These are phyloP conservation scores for Cordyceps tenuipes DNA, from an alignment of 2,329 filamentous ascomycete genomes.

Conservation along the genomic window DNA sequence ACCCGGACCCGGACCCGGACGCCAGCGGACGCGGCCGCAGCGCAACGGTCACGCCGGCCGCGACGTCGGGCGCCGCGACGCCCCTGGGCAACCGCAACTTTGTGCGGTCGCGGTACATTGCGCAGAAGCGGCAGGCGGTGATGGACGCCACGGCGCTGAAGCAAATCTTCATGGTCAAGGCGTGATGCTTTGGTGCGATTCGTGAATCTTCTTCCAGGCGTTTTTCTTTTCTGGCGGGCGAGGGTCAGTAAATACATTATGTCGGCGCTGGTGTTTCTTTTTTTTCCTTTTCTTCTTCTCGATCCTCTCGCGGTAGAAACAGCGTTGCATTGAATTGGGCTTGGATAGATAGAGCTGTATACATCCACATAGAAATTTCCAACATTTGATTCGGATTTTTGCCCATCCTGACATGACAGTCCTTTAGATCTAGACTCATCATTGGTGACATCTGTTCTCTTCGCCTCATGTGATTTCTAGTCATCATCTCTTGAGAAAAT, in stretches of 20 bases:
- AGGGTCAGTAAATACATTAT: neutral
- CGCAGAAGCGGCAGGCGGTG: slow-evolving; percentile 76
- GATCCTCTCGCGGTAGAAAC: neutral
- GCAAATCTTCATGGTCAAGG: slow-evolving; percentile 71
- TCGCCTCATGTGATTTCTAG: neutral
- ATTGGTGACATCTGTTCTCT: neutral
- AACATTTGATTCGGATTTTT: too few species aligned
- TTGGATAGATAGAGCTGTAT: too few species aligned
- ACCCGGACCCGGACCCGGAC: slow-evolving; percentile 16
- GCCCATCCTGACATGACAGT: too few species aligned
- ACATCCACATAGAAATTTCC: too few species aligned
- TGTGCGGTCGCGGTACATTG: slow-evolving; percentile 74
- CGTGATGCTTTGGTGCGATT: slow-evolving; percentile 15
- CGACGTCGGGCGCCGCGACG: slow-evolving; percentile 35
- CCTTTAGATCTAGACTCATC: neutral
- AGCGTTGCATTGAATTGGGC: neutral
- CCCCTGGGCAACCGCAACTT: slow-evolving; percentile 56
- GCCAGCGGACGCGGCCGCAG: slow-evolving; percentile 16
- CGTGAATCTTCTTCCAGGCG: neutral
- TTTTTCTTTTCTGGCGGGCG: neutral
- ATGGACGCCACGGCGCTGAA: slow-evolving; percentile 76
- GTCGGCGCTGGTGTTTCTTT: slow-evolving; percentile 3
- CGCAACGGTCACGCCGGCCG: slow-evolving; percentile 27
- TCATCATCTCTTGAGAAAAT: neutral
- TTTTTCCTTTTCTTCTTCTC: neutral